Percentiles rank a stretch among this genome's conserved stretches.
Conservation (phyloP, 768 basidiomycete species). For the Rhodotorula kratochvilovae region DNA sequence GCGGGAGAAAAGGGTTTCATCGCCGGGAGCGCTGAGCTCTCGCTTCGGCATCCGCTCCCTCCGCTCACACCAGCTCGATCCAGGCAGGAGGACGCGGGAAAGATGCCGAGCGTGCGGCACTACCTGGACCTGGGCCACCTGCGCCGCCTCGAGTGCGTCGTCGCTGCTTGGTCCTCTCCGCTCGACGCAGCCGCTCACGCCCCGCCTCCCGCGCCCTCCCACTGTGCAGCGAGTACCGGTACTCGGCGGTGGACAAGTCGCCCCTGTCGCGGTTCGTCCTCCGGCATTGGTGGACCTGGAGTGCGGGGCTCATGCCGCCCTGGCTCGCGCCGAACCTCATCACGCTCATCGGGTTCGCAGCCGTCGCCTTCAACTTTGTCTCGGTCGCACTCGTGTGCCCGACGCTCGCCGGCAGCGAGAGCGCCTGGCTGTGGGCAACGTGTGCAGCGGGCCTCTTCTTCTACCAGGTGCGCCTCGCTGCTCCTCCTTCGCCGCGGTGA, state of each 20-base stretch:
- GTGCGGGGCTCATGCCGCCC: slow-evolving; percentile 8
- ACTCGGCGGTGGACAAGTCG: slow-evolving; percentile 33
- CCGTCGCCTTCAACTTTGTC: slow-evolving; percentile 76
- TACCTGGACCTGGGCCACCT: slow-evolving; percentile 25
- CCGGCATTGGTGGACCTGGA: slow-evolving; percentile 32
- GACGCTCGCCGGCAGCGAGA: slow-evolving; percentile 38
- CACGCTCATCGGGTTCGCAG: slow-evolving; percentile 58
- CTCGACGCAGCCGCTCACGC: background rate
- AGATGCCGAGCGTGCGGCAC: slow-evolving; percentile 22
- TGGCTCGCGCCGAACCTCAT: slow-evolving; percentile 41
- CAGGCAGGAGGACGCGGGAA: no score
- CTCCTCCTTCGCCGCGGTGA: background rate
- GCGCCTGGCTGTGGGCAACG: slow-evolving; percentile 84
- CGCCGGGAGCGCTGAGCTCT: no score
- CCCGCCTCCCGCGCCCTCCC: no score
- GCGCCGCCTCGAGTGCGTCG: slow-evolving; percentile 16
- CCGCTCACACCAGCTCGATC: background rate
- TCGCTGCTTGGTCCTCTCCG: background rate
- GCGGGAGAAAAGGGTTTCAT: no score
- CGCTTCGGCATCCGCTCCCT: background rate
- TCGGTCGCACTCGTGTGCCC: slow-evolving; percentile 82
- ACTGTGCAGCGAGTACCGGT: slow-evolving; percentile 27
- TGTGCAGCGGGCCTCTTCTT: slow-evolving; percentile 84
- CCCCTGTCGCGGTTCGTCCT: slow-evolving; percentile 19
- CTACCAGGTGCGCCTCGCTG: slow-evolving; percentile 62